Evolutionary conservation across 164 flowering plant genomes (phyloP).

Genomic region (Vitis vinifera): ASM3070453v1 NC_081811.1:23031001-23031500

Average conservation of each 20-base stretch:
- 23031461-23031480: constrained; percentile 49
- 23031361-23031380: constrained; percentile 14
- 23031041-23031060: constrained; percentile 22
- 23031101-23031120: not conserved
- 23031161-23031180: not conserved
- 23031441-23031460: constrained; percentile 43
- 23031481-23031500: constrained; percentile 28
- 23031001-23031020: constrained; percentile 26
- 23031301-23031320: too few relatives aligned
- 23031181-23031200: too few relatives aligned
- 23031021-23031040: constrained; percentile 34
- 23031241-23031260: too few relatives aligned
- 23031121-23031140: not conserved
- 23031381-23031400: constrained; percentile 27
- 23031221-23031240: too few relatives aligned
- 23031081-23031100: not conserved
- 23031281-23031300: too few relatives aligned
- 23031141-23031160: not conserved
- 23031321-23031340: too few relatives aligned
- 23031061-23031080: constrained; percentile 32
- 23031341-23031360: not conserved
- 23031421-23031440: constrained; percentile 40
- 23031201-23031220: too few relatives aligned
- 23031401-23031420: constrained; percentile 18
- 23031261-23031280: too few relatives aligned